A percentile compares a stretch with the other conserved stretches of the same genome.
phyloP scores from a whole-genome alignment of 306 rosid species.

The Prunus mume region DNA sequence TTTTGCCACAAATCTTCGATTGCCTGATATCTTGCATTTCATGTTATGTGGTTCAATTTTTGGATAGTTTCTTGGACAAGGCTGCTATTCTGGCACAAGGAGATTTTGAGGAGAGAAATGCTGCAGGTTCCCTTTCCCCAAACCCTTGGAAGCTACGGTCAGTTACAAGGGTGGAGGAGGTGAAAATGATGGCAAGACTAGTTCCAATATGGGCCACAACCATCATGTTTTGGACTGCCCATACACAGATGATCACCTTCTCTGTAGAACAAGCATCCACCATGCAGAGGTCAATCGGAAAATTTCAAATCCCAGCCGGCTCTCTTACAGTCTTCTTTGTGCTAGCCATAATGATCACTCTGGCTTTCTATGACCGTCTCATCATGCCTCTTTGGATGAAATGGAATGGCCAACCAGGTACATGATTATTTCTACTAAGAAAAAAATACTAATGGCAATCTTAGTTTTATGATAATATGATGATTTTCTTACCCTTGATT shows the following conservation, averaged over 20 bases:
- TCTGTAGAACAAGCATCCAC: conserved; percentile 95
- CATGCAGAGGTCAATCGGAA: conserved; percentile 64
- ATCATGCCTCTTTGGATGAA: conserved; percentile 84
- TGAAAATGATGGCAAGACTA: conserved; percentile 79
- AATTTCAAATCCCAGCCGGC: conserved; percentile 86
- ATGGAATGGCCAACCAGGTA: conserved; percentile 81
- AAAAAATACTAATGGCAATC: neutral
- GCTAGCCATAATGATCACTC: conserved; percentile 68
- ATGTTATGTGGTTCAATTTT: conserved; percentile 5
- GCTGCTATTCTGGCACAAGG: conserved; percentile 63
- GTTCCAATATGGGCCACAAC: conserved; percentile 97
- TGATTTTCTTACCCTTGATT: no score
- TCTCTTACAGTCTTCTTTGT: conserved; percentile 89
- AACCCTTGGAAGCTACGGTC: conserved; percentile 81
- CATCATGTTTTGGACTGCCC: conserved; percentile 86
- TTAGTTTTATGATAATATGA: neutral
- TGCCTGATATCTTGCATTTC: neutral
- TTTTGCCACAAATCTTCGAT: no score
- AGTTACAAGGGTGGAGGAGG: conserved; percentile 81
- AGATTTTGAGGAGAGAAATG: conserved; percentile 53
- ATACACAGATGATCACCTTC: conserved; percentile 91
- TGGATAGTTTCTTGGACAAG: conserved; percentile 70
- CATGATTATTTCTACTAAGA: neutral
- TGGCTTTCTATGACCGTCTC: conserved; percentile 63
- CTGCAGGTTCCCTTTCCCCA: conserved; percentile 33